Base-by-base conservation (phyloP, 805 yeast genomes). In the Zygosaccharomyces bailii region DNA sequence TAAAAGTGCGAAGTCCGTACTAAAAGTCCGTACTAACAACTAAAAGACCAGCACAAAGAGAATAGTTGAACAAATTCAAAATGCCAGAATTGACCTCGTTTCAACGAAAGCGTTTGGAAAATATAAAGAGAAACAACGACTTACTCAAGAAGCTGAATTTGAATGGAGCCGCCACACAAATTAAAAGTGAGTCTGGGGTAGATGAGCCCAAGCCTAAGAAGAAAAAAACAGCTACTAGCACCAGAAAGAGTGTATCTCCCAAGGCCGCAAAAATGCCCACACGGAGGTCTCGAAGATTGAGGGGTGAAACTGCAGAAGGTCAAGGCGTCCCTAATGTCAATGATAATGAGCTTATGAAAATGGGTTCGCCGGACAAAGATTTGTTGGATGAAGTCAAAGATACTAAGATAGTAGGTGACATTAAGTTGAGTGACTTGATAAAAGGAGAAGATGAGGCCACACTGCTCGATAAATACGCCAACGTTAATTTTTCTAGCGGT, bases 41-140 rank as follows among this genome's bases (percentile, higher is more conserved):
- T 20, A 20, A 18, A 3, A 13, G 19, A 7, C 17, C 20, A 19
- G 18, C 10, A 19, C 5, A 38, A 32, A 25, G 29, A 13, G 19
- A 13, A 14, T 18, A 7, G 5, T 9, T 10, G 14, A 20, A 24
- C 14, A 8, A 4, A 9, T 10, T 27, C 23, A 25, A 27, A 29
- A 50, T 60, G 59, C 50, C 48, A 17, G 60, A 54, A 17, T 45
- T 82, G 23, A 75, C 85, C 1, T 87, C 81, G 27, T 83, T 86
- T 58, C 93, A 86, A 62, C 75, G 70, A 55, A 81, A 80, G 58
- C 66, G 95, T 47, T 81, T 76, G 57, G 86, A 79, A 46, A 88
- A 87, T 59, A 93, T 91, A 48, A 86, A 80, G 51, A 73, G 98
- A 39, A 93, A 91, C 65, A 80, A 81, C 61, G 86, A 80, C 52